Conservation (phyloP, 352 stramenopile species). For the Plasmopara viticola region DNA sequence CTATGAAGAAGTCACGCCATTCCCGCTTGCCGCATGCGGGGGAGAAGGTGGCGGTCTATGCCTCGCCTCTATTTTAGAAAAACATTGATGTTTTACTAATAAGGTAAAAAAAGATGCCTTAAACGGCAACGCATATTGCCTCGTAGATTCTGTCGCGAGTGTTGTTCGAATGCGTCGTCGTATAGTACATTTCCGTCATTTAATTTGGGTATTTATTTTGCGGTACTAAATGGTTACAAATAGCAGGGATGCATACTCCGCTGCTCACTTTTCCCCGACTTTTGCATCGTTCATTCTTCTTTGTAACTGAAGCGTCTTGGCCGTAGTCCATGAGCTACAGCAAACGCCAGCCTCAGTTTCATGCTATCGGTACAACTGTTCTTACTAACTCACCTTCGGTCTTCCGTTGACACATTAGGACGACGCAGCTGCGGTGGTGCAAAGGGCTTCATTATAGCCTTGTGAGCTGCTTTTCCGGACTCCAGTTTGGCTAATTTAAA, state of each 20-base stretch:
- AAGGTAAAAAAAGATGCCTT: no score
- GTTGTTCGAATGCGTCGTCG: no score
- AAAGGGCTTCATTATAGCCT: conserved; percentile 24
- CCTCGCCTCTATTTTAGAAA: conserved; percentile 45
- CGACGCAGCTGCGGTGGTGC: conserved; percentile 57
- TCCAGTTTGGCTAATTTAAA: conserved; percentile 20
- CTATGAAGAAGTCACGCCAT: conserved; percentile 50
- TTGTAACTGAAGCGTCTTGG: conserved; percentile 49
- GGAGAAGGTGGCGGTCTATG: conserved; percentile 19
- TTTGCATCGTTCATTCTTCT: conserved; percentile 24
- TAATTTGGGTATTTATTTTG: no score
- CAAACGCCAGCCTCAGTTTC: neutral
- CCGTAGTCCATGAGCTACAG: conserved; percentile 60
- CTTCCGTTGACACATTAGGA: conserved; percentile 67
- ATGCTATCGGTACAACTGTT: neutral
- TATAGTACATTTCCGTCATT: no score
- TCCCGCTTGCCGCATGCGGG: conserved; percentile 17
- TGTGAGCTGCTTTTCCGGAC: conserved; percentile 8
- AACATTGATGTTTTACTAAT: no score
- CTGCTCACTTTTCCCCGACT: neutral
- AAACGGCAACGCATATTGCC: neutral
- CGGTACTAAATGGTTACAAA: no score
- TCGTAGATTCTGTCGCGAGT: neutral
- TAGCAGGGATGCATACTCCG: no score
- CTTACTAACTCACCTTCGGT: conserved; percentile 31